Conservation (phyloP, 83 land plant species). For the Picea engelmannii region DNA sequence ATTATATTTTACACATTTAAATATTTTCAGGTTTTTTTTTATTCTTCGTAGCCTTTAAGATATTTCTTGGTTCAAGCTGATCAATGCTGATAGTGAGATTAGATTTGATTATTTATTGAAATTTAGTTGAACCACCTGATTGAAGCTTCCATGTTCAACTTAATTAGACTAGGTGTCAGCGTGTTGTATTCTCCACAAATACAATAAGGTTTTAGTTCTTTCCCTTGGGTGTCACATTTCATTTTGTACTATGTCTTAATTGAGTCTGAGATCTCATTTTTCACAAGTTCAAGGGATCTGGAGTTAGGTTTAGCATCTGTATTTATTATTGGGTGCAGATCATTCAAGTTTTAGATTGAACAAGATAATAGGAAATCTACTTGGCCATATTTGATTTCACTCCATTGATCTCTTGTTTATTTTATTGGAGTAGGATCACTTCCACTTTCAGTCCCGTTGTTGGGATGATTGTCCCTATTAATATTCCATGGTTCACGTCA, state of each 20-base stretch:
- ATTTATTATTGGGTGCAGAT: background rate
- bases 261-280: background rate
- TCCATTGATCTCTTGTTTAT: background rate
- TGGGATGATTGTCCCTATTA: background rate
- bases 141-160: background rate
- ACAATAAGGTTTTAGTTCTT: background rate
- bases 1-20: background rate
- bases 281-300: background rate
- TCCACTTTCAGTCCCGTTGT: background rate
- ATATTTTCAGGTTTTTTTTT: background rate
- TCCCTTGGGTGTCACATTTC: no score
- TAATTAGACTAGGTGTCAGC: background rate
- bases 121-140: background rate
- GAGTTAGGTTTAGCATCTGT: background rate
- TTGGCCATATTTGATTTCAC: background rate
- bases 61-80: background rate
- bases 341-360: background rate
- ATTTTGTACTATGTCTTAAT: no score
- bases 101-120: background rate
- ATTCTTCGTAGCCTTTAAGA: background rate
- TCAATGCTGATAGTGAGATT: background rate
- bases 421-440: background rate
- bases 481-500: background rate
- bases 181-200: background rate
- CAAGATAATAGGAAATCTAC: background rate